phyloP scores from a whole-genome alignment of 805 yeast genomes.

The Saccharomycopsis fibuligera region DNA sequence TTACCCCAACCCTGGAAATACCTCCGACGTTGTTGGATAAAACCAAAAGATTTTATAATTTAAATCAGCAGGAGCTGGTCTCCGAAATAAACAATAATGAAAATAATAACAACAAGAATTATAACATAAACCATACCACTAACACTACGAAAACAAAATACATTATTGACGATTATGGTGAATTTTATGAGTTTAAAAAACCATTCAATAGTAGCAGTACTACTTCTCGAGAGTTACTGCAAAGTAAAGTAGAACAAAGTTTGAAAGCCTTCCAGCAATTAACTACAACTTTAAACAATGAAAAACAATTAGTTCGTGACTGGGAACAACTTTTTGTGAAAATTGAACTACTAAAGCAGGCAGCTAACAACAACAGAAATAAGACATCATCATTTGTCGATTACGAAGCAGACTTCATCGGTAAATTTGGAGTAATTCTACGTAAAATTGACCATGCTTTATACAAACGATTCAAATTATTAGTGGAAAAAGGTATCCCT shows the following conservation, averaged over 20 bases:
- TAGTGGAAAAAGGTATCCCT: conserved; percentile 44
- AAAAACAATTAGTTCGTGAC: not conserved
- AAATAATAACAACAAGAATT: too few relatives aligned
- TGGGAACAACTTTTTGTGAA: conserved; percentile 6
- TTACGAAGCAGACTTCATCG: not conserved
- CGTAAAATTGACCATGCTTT: not conserved
- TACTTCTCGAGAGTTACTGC: too few relatives aligned
- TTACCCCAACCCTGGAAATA: conserved; percentile 5
- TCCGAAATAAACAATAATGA: too few relatives aligned
- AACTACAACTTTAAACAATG: not conserved
- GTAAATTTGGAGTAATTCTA: not conserved
- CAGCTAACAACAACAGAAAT: not conserved
- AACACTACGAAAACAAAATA: not conserved
- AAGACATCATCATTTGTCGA: not conserved
- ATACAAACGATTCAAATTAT: conserved; percentile 28
- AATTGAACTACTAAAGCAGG: not conserved
- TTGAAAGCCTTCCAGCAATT: not conserved
- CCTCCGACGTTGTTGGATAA: conserved; percentile 1
- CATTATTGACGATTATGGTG: conserved; percentile 10
- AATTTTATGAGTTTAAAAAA: conserved; percentile 1
- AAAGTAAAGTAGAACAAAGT: not conserved
- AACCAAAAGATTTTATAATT: not conserved
- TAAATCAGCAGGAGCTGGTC: not conserved
- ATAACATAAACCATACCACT: too few relatives aligned
- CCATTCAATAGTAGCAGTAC: too few relatives aligned